A percentile compares a stretch with the other conserved stretches of the same genome.
Evolutionary conservation across 2,329 filamentous ascomycete genomes (phyloP).

Genomic region (Trichophyton equinum): DNA sequence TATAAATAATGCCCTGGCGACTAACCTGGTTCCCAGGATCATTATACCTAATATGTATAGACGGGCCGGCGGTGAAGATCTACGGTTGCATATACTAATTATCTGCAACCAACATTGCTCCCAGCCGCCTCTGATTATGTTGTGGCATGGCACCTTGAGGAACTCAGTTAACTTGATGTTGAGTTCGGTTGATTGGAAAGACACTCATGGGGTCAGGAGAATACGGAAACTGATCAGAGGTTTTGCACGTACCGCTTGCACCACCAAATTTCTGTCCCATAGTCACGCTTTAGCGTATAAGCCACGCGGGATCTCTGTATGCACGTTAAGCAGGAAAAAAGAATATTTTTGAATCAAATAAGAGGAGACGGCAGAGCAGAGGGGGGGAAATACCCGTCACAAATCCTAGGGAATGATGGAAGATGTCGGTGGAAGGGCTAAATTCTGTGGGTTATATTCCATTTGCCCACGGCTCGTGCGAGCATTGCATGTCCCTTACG

Average conservation of each 20-base stretch:
- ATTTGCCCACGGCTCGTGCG: no score
- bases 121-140: not conserved
- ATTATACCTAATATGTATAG: not conserved
- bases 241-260: not conserved
- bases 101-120: not conserved
- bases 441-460: no score
- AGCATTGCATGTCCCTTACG: no score
- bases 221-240: not conserved
- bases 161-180: not conserved
- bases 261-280: not conserved
- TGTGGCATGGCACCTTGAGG: not conserved
- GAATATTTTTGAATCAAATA: not conserved
- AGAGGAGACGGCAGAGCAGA: not conserved
- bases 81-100: not conserved
- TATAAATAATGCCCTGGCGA: not conserved
- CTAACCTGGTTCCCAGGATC: not conserved
- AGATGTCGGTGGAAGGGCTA: not conserved
- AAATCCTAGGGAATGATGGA: not conserved
- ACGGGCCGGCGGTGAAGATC: not conserved
- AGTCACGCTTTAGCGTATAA: conserved; percentile 3
- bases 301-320: conserved; percentile 1
- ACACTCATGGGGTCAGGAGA: not conserved
- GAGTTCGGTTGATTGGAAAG: not conserved
- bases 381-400: not conserved
- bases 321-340: not conserved